Conservation (phyloP, 805 yeast genomes). For the Suhomyces faveliae region DNA sequence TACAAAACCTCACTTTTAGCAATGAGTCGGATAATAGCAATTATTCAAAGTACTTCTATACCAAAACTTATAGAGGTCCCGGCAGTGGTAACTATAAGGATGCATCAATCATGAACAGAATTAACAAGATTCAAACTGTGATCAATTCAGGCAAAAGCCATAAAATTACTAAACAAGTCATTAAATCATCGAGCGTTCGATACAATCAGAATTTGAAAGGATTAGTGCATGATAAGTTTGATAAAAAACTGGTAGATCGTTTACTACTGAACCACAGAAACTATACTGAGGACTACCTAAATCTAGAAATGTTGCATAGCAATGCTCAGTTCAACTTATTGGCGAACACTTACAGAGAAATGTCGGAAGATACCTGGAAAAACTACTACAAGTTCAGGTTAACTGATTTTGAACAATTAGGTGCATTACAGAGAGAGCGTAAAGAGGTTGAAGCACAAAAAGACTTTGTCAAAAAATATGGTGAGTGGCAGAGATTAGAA, state of each 20-base stretch:
- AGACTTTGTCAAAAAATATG: constrained; percentile 13
- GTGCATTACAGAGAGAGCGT: constrained; percentile 16
- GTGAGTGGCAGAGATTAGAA: constrained; percentile 16
- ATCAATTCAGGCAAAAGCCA: constrained; percentile 15
- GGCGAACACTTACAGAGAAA: constrained; percentile 38
- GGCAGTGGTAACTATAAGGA: constrained; percentile 48
- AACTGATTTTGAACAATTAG: constrained; percentile 39
- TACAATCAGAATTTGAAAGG: constrained; percentile 35
- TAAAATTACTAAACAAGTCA: constrained; percentile 17
- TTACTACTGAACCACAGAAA: constrained; percentile 28
- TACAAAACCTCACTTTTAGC: constrained; percentile 35
- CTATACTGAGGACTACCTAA: constrained; percentile 35
- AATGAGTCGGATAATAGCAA: constrained; percentile 37
- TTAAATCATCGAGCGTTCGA: constrained; percentile 14
- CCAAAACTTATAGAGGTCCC: constrained; percentile 43
- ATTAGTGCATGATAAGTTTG: constrained; percentile 33
- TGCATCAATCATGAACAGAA: constrained; percentile 39
- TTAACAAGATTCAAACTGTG: constrained; percentile 33
- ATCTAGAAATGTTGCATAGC: constrained; percentile 45
- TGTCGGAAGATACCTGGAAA: constrained; percentile 40
- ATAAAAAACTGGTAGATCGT: constrained; percentile 29
- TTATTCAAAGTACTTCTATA: constrained; percentile 39
- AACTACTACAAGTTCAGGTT: constrained; percentile 38
- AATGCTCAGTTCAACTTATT: constrained; percentile 40
- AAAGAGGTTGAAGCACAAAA: constrained; percentile 14